A percentile compares a stretch with the other conserved stretches of the same genome.
Conservation (phyloP, 805 yeast genomes). For the Saccharomyces jurei region DNA sequence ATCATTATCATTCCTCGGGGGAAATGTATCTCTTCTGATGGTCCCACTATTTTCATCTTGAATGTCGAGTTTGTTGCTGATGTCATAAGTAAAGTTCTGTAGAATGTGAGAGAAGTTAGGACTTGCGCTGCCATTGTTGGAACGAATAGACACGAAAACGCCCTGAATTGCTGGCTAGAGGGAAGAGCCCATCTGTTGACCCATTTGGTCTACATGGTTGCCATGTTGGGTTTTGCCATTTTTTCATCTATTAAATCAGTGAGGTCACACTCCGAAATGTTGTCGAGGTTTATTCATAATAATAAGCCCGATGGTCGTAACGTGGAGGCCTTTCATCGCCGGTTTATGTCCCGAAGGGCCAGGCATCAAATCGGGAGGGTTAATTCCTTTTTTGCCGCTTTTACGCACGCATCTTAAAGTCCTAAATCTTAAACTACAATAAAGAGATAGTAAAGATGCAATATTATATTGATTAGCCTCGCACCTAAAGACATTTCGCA, state of each 20-base stretch:
- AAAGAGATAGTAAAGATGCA: not conserved
- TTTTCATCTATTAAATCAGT: constrained; percentile 7
- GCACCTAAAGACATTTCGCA: not conserved
- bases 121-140: constrained; percentile 2
- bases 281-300: not conserved
- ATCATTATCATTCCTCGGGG: constrained; percentile 36
- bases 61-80: not conserved
- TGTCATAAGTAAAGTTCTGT: not conserved
- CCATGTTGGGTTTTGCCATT: constrained; percentile 6
- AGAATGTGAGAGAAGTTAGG: not conserved
- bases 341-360: not conserved
- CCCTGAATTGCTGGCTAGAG: constrained; percentile 1
- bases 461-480: not conserved
- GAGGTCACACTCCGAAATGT: constrained; percentile 1
- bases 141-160: constrained; percentile 1
- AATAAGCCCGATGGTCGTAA: not conserved
- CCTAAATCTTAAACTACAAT: not conserved
- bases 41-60: constrained; percentile 2
- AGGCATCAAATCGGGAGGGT: not conserved
- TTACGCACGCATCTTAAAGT: not conserved
- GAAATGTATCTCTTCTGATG: constrained; percentile 28
- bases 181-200: constrained; percentile 13
- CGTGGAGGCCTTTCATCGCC: not conserved
- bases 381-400: not conserved
- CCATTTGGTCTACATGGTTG: constrained; percentile 11